Evolutionary conservation across 176 grass and related monocot species (phyloP), one percentile per base, ranked within the genome.

Genomic region (Oryza rufipogon): DNA sequence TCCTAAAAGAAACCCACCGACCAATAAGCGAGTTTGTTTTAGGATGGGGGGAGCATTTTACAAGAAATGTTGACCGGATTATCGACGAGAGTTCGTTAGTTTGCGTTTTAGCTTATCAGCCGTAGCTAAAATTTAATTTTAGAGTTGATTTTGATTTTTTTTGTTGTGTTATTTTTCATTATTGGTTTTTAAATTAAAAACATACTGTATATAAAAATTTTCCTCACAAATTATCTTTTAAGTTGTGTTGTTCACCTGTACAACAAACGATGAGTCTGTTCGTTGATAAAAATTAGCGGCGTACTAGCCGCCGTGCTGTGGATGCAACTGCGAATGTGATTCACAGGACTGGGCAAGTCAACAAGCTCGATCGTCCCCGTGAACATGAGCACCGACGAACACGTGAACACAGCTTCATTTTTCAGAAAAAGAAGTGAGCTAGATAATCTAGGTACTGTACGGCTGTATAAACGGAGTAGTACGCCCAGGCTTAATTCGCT

Each of bases 311-410:
- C 51, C 80, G 80, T 82, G 79, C 38, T 70, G 34, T 66, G 85
- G 47, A 68, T 68, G 71, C 71, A 9, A 71, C 68, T 14, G 56
- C 73, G 69, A 82, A 56, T 56, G 52, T 64, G 80, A 45, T 42
- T 7, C 8, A 61, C 26, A 8, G 36, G 41, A 15, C 32, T 15
- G 28, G 48, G 14, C 73, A 22, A 38, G 16, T 74, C 60, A 66
- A 45, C 68, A 33, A 36, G 70, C 26, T 41, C 39, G 39, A 41
- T 80, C 33, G 34, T 71, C 69, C 64, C 52, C 52, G 64, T 81
- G 77, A 85, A 32, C 11, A 30, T 60, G 61, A 19, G 51, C 38
- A 80, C 63, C 47, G 49, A 68, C 19, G 68, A 79, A 74, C 81
- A 84, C 65, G 76, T 85, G 87, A 85, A 42, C 49, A 47, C 5